Evolutionary conservation across 345 rosid species (phyloP).

Genomic region (Pugionium cornutum): DNA sequence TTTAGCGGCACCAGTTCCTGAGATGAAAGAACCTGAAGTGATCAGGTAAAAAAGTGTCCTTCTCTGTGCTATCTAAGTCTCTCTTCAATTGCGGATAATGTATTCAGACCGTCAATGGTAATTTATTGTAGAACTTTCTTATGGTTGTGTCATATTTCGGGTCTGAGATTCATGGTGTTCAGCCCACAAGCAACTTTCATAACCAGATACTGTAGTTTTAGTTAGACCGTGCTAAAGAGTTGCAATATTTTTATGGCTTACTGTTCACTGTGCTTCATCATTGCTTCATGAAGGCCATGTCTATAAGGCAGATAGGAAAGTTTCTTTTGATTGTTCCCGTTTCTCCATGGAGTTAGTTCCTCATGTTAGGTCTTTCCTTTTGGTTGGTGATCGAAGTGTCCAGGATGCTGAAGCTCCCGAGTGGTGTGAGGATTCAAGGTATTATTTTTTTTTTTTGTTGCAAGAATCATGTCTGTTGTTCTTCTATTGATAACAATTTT

Average conservation of each 20-base stretch:
- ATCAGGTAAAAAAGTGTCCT: constrained; percentile 52
- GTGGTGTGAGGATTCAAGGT: constrained; percentile 90
- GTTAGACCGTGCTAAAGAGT: not conserved
- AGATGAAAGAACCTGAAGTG: constrained; percentile 63
- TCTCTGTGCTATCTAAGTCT: not conserved
- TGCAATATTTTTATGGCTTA: not conserved
- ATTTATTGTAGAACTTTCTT: not conserved
- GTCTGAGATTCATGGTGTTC: not conserved
- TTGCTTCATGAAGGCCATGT: constrained; percentile 9
- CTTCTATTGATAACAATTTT: not conserved
- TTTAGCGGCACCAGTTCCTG: constrained; percentile 57
- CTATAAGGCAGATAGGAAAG: not conserved
- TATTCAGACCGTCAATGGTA: too few species aligned
- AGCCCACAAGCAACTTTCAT: not conserved
- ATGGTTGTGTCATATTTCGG: not conserved
- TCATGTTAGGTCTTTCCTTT: constrained; percentile 11
- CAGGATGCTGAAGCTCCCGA: constrained; percentile 82
- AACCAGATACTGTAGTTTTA: not conserved
- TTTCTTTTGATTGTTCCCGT: not conserved
- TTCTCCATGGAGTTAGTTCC: constrained; percentile 35
- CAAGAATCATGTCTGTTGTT: not conserved
- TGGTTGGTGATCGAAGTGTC: constrained; percentile 47
- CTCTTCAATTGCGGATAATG: not conserved
- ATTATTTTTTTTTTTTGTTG: constrained; percentile 1
- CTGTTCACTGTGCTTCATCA: constrained; percentile 12